A percentile compares a stretch with the other conserved stretches of the same genome.
These are phyloP conservation scores for Saccharomyces hybrid DNA, from an alignment of 1,139 yeast species.

Conservation along the genomic window DNA sequence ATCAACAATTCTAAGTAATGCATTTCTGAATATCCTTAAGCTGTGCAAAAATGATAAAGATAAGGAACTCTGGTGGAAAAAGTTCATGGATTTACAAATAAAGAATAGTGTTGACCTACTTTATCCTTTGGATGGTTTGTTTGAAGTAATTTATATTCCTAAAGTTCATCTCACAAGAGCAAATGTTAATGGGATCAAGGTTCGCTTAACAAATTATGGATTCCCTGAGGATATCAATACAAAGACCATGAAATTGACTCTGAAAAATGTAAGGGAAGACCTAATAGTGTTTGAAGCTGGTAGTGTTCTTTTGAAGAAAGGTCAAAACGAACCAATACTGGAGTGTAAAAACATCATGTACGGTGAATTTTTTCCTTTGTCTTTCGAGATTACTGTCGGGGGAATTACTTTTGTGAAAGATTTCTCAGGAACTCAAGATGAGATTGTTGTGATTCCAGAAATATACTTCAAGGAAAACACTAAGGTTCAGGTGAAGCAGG, in stretches of 20 bases:
- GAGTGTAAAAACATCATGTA: constrained; percentile 18
- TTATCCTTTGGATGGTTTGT: constrained; percentile 23
- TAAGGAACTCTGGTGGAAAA: constrained; percentile 24
- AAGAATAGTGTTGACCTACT: constrained; percentile 14
- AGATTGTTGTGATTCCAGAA: constrained; percentile 13
- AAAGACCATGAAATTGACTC: constrained; percentile 15
- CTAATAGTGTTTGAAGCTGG: constrained; percentile 12
- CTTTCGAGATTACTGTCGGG: constrained; percentile 23
- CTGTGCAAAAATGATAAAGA: constrained; percentile 13
- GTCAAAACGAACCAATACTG: constrained; percentile 8
- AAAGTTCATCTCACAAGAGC: constrained; percentile 10
- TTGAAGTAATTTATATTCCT: constrained; percentile 11
- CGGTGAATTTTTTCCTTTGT: constrained; percentile 21
- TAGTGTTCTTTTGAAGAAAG: constrained; percentile 7
- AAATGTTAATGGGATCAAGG: constrained; percentile 20
- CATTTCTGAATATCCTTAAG: constrained; percentile 26
- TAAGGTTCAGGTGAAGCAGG: constrained; percentile 13
- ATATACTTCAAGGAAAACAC: constrained; percentile 16
- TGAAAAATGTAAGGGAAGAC: constrained; percentile 16
- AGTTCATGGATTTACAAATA: constrained; percentile 18
- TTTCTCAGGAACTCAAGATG: constrained; percentile 9
- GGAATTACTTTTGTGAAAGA: constrained; percentile 23
- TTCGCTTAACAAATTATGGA: constrained; percentile 13
- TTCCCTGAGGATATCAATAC: constrained; percentile 17
- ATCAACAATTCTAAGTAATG: constrained; percentile 23